Base-by-base conservation (phyloP, 208 protist genomes). In the Lotmaria passim region DNA sequence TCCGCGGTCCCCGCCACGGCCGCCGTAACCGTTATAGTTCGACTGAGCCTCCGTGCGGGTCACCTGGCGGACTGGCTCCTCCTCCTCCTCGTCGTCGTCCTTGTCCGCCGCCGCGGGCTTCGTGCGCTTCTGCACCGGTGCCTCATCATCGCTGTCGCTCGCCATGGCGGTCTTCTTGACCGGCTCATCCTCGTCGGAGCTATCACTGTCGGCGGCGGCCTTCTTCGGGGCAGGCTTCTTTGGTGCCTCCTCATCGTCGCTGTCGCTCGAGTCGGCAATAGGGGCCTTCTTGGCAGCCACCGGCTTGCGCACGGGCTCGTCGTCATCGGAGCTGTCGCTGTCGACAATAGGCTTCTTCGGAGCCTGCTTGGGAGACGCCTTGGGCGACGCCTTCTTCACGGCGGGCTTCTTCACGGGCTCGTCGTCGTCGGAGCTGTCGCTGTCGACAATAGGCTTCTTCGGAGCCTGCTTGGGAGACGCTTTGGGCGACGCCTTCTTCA, bases 141-240 rank as follows among this genome's bases (percentile, higher is more conserved):
- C 75, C 60, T 58, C 75, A 19, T 65, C 69, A 24, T 66, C 65
- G 14, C 34, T 59, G 34, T 53, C 68, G 60, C n/a, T n/a, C n/a
- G n/a, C n/a, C n/a, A n/a, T n/a, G n/a, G n/a, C n/a, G 23, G 81
- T 78, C 75, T 87, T 89, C 34, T 59, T 34, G 12, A 89, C 81
- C 2, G 86, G 81, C 69, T 86, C 86, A 31, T 92, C 86, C 44
- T 87, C 79, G 51, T 52, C 50, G 6, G 6, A 12, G 46, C 77
- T 81, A 75, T 73, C 72, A 48, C 65, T 77, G 59, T 79, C 57
- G 1, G 28, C 60, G 63, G 73, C 67, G 38, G 81, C 75, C 43
- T 62, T 90, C 38, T 63, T 50, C 43, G 79, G 47, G 12, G 65
- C 78, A 8, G 86, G 76, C 76, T 52, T 79, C 68, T 70, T 50